These are phyloP conservation scores for Candida germanica DNA, from an alignment of 805 yeast species.

Conservation along the genomic window DNA sequence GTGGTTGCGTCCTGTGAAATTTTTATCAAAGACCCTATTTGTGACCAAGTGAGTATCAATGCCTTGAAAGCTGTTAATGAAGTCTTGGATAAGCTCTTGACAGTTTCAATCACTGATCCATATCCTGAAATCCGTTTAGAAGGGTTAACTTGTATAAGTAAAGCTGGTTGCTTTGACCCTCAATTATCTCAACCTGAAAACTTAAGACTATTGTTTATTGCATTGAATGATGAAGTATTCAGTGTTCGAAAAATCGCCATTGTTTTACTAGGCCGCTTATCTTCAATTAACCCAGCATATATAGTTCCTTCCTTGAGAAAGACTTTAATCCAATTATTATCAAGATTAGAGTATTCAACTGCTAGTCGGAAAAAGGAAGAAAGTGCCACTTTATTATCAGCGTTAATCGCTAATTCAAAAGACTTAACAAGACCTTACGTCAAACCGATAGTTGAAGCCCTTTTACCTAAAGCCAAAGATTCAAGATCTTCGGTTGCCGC, in stretches of 20 bases:
- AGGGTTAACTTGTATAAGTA: constrained; percentile 61
- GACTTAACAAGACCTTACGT: constrained; percentile 88
- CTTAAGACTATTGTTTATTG: constrained; percentile 78
- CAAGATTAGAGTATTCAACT: constrained; percentile 80
- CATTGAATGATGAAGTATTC: constrained; percentile 87
- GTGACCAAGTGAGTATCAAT: constrained; percentile 75
- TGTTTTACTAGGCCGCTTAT: constrained; percentile 75
- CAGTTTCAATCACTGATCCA: constrained; percentile 86
- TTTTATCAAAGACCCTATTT: constrained; percentile 76
- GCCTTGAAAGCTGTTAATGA: constrained; percentile 81
- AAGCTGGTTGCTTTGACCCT: constrained; percentile 74
- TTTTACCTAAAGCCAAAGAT: constrained; percentile 74
- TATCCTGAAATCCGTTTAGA: constrained; percentile 80
- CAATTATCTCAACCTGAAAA: constrained; percentile 93
- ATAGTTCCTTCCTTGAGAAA: constrained; percentile 90
- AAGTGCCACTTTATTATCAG: constrained; percentile 70
- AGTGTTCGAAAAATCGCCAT: constrained; percentile 77
- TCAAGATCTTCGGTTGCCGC: constrained; percentile 79
- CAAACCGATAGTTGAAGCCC: constrained; percentile 82
- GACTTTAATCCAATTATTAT: constrained; percentile 77
- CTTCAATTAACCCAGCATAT: constrained; percentile 89
- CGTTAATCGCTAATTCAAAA: constrained; percentile 72
- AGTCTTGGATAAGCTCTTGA: constrained; percentile 74
- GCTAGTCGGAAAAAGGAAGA: constrained; percentile 78
- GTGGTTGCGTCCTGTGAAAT: constrained; percentile 79